These are phyloP conservation scores for Fomitopsis pulvina DNA, from an alignment of 768 basidiomycete genomes.

Conservation along the genomic window DNA sequence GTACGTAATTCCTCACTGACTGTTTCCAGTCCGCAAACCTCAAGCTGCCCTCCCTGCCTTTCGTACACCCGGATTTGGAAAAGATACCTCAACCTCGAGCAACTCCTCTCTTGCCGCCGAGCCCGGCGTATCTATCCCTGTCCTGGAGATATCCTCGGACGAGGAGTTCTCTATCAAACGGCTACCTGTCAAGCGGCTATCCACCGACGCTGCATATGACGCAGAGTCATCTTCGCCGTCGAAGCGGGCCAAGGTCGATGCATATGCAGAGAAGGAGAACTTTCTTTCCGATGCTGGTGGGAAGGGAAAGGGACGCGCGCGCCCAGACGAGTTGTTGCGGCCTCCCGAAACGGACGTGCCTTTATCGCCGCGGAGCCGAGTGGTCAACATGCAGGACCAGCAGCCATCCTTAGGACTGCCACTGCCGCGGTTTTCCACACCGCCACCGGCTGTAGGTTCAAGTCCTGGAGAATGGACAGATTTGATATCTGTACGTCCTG, in stretches of 20 bases:
- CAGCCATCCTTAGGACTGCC: background rate
- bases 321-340: background rate
- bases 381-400: background rate
- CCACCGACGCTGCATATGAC: constrained; percentile 14
- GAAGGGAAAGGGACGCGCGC: constrained; percentile 14
- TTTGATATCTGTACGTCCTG: background rate
- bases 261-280: constrained; percentile 22
- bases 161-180: constrained; percentile 8
- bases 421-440: background rate
- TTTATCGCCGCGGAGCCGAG: background rate
- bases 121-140: constrained; percentile 17
- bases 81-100: constrained; percentile 15
- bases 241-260: constrained; percentile 28
- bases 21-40: constrained; percentile 1
- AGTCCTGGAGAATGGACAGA: background rate
- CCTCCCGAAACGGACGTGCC: background rate
- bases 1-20: no score
- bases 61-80: constrained; percentile 39
- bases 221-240: constrained; percentile 8
- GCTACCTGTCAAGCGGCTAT: constrained; percentile 26
- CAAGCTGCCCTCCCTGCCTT: constrained; percentile 30
- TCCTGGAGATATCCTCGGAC: constrained; percentile 12
- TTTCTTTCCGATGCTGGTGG: constrained; percentile 9
- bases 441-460: background rate
- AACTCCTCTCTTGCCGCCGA: constrained; percentile 11